Base-by-base conservation (phyloP, 495 filamentous ascomycete genomes). In the Lophiostoma macrostomum region DNA sequence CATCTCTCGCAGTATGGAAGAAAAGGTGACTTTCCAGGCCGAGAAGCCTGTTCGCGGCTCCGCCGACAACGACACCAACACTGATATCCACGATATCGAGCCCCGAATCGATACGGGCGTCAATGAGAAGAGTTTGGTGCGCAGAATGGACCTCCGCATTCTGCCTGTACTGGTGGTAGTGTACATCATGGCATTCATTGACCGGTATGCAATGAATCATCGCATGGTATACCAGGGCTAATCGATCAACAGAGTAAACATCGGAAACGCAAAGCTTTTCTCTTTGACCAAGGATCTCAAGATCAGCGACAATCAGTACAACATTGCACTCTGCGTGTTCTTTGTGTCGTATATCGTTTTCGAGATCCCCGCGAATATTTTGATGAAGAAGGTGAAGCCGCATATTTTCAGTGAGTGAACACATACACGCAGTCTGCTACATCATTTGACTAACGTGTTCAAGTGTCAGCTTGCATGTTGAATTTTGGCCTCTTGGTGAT, bases 281-380 rank as follows among this genome's bases (percentile, higher is more conserved):
- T 6, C 5, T 6, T 5, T 38, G 8, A 6, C 8, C 5, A 38
- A 18, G 13, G 43, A 48, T 12, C 43, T 48, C 4, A 13, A 12
- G 4, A 11, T 48, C 27, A 13, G 10, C 13, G 24, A 13, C 25
- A 38, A 31, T 10, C 27, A 48, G 22, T 35, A 8, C 28, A 48
- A 48, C 28, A 48, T 35, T 5, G 25, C 43, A 13, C 18, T 48
- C 5, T 5, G 14, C 14, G 30, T 48, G 5, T 48, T 48, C 23
- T 48, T 48, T 19, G 43, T 48, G 12, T 22, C 43, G 5, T 48
- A 48, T 19, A 35, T 48, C 19, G 25, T 34, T 10, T 48, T 48
- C 18, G 43, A 48, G 18, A 48, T 48, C 11, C 43, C 43, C 4
- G 24, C 43, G 5, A 48, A 48, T 19, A 18, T 48, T n/a, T 20